Evolutionary conservation across 129 eudicot genomes (phyloP), one percentile per base, ranked within the genome.

Genomic region (Dittrichia graveolens): DNA sequence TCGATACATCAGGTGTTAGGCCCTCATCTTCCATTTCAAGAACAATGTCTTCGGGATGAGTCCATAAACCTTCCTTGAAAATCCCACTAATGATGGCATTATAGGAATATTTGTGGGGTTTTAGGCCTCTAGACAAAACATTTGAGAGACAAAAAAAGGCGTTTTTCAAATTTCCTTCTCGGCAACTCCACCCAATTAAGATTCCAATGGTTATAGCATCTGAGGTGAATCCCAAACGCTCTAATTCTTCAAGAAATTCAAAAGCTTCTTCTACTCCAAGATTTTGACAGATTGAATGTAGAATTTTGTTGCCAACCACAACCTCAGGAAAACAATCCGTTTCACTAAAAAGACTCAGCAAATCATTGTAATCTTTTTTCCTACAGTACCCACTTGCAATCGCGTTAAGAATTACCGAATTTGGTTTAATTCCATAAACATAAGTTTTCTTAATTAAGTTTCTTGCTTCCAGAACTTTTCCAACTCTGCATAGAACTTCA

Each of bases 1-100:
- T 94, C 3, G 91, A 83, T 48, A 88, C 71, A 68, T 81, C 72
- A 55, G 80, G 87, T 60, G 49, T 42, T 24, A 87, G 49, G 18
- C 86, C 96, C 45, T 49, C 57, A 61, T 85, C 96, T 16, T 87
- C 76, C 98, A 94, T 94, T 71, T 94, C 98, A 42, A 78, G 67
- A 61, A 90, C 89, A 81, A 94, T 73, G 15, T 84, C 86, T 1
- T 72, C 71, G 12, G 83, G 78, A 72, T 68, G 84, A 61, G 64
- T 82, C 91, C 92, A 84, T 95, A 94, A 76, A 34, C 88, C 89
- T 73, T 75, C 81, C 82, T 84, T 84, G 58, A 90, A 87, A n/a
- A 88, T 69, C 14, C 83, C 89, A 77, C 95, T 62, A 19, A 94
- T 79, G 12, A 94, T 80, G 60, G 93, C 92, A 67, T 94, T 81